Conservation (phyloP, 2,329 filamentous ascomycete species). For the Periglandula ipomoeae region DNA sequence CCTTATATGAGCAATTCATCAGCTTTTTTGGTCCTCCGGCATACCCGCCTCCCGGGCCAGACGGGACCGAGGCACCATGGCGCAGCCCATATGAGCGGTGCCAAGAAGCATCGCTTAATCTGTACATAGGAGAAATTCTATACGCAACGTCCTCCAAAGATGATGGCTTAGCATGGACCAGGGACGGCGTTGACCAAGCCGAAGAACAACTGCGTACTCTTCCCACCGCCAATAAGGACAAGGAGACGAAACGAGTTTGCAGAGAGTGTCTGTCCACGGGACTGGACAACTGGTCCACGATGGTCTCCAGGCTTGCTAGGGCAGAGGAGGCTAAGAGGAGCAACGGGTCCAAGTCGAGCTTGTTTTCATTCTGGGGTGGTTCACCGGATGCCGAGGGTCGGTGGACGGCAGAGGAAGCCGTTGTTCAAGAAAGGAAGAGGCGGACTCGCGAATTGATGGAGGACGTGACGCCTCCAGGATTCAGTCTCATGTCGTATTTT, state of each 20-base stretch:
- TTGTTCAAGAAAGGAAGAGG: constrained; percentile 41
- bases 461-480: constrained; percentile 30
- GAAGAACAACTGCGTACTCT: constrained; percentile 54
- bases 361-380: constrained; percentile 29
- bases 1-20: constrained; percentile 14
- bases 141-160: constrained; percentile 55
- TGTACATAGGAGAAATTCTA: constrained; percentile 90
- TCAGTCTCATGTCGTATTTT: constrained; percentile 28
- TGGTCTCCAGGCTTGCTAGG: constrained; percentile 59
- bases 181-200: constrained; percentile 74
- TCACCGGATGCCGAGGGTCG: constrained; percentile 30
- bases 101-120: constrained; percentile 76
- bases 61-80: constrained; percentile 58
- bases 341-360: constrained; percentile 20
- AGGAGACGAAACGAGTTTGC: constrained; percentile 46
- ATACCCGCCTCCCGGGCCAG: constrained; percentile 62
- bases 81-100: constrained; percentile 60
- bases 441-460: constrained; percentile 45
- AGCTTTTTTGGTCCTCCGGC: constrained; percentile 35
- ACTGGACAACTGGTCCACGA: constrained; percentile 72
- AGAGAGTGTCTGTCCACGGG: constrained; percentile 68
- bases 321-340: constrained; percentile 34
- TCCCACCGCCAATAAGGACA: constrained; percentile 16
- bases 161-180: constrained; percentile 79
- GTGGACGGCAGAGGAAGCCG: constrained; percentile 46